A percentile compares a stretch with the other conserved stretches of the same genome.
phyloP scores from a whole-genome alignment of 768 basidiomycete species.

The Hypholoma sublateritium region DNA sequence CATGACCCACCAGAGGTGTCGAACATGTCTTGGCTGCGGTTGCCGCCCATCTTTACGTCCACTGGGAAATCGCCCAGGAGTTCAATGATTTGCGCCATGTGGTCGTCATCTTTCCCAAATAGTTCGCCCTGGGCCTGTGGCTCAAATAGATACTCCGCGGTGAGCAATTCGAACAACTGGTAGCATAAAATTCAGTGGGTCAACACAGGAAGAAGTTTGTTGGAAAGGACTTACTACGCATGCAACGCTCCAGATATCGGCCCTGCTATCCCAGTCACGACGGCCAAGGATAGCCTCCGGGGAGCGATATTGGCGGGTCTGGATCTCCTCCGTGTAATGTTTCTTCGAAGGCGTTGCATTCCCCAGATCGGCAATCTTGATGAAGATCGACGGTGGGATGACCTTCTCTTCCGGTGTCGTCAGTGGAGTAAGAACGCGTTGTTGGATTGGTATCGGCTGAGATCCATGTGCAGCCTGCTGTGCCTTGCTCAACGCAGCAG shows the following conservation, averaged over 20 bases:
- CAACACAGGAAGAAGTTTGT: neutral
- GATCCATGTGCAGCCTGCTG: conserved; percentile 6
- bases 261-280: conserved; percentile 81
- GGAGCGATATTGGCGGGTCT: conserved; percentile 93
- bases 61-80: conserved; percentile 77
- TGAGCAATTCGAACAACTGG: conserved; percentile 84
- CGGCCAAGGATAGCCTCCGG: conserved; percentile 93
- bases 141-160: conserved; percentile 91
- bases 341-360: conserved; percentile 91
- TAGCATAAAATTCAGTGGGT: neutral
- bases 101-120: conserved; percentile 93
- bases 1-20: conserved; percentile 58
- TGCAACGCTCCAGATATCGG: conserved; percentile 90
- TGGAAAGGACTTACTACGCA: conserved; percentile 62
- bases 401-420: conserved; percentile 20
- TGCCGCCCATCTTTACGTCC: conserved; percentile 79
- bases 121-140: conserved; percentile 78
- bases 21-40: conserved; percentile 83
- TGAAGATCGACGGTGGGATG: conserved; percentile 53
- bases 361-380: conserved; percentile 94
- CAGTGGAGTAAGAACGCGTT: conserved; percentile 22
- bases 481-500: conserved; percentile 5
- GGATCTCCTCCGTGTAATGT: conserved; percentile 94
- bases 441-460: conserved; percentile 8
- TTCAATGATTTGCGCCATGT: conserved; percentile 94